A percentile compares a stretch with the other conserved stretches of the same genome.
Conservation (phyloP, 2,329 filamentous ascomycete genomes). For the Pseudodiploospora longispora region DNA sequence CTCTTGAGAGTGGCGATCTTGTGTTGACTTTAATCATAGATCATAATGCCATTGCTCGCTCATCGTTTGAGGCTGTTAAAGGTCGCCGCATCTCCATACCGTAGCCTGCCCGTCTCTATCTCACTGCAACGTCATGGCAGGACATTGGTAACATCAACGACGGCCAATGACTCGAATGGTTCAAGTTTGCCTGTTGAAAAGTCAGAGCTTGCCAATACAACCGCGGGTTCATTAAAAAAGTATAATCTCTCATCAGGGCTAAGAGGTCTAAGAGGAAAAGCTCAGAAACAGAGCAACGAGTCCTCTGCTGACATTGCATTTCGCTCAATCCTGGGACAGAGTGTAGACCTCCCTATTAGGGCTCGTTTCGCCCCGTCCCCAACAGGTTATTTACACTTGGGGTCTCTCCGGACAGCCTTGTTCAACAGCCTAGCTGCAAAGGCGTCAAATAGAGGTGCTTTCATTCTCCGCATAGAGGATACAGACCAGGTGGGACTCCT, state of each 20-base stretch:
- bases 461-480: slow-evolving; percentile 86
- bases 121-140: not conserved
- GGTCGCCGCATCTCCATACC: slow-evolving; percentile 2
- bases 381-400: slow-evolving; percentile 87
- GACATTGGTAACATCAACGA: not conserved
- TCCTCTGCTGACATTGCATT: slow-evolving; percentile 2
- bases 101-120: not conserved
- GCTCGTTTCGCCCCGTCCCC: slow-evolving; percentile 91
- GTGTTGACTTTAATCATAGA: no score
- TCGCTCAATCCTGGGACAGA: slow-evolving; percentile 26
- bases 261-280: slow-evolving; percentile 10
- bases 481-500: slow-evolving; percentile 67
- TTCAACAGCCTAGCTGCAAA: slow-evolving; percentile 92
- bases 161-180: not conserved
- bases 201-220: not conserved
- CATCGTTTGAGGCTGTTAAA: slow-evolving; percentile 4
- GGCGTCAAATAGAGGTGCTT: slow-evolving; percentile 72
- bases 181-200: not conserved
- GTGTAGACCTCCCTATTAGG: slow-evolving; percentile 45
- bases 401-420: slow-evolving; percentile 84
- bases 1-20: not conserved
- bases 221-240: not conserved
- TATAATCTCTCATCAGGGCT: slow-evolving; percentile 8
- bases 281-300: slow-evolving; percentile 15
- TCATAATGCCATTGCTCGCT: slow-evolving; percentile 8